Evolutionary conservation across 352 stramenopile species (phyloP).

Genomic region (Phytophthora hybrid): DNA sequence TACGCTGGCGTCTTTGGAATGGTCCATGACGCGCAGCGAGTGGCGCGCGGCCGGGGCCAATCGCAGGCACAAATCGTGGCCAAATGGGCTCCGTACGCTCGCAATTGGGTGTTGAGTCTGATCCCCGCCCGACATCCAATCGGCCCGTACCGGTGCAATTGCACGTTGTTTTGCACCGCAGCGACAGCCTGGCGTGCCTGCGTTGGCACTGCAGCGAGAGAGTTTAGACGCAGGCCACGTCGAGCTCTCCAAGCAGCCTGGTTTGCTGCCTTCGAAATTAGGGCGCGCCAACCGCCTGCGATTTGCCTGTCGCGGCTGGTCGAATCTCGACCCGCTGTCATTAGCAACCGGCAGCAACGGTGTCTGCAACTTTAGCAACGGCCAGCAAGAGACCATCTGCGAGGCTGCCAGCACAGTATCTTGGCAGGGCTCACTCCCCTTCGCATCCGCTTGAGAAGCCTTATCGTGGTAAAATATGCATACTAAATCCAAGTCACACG

Average conservation of each 20-base stretch:
- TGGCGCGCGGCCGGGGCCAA: slow-evolving; percentile 8
- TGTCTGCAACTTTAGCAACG: slow-evolving; percentile 13
- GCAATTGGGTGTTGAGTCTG: neutral
- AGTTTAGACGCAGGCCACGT: slow-evolving; percentile 10
- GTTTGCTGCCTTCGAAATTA: slow-evolving; percentile 8
- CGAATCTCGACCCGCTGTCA: slow-evolving; percentile 24
- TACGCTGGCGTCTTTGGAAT: neutral
- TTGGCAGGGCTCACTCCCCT: neutral
- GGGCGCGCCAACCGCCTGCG: neutral
- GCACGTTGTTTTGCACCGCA: neutral
- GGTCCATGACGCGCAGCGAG: slow-evolving; percentile 8
- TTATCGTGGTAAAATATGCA: too few relatives aligned
- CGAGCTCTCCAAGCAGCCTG: slow-evolving; percentile 16
- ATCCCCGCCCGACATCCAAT: slow-evolving; percentile 12
- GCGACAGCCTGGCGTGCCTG: neutral
- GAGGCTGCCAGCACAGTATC: too few relatives aligned
- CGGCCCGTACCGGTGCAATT: neutral
- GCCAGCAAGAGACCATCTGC: neutral
- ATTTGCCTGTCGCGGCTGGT: slow-evolving; percentile 24
- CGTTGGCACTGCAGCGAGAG: neutral
- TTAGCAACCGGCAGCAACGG: slow-evolving; percentile 22
- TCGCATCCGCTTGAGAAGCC: too few relatives aligned
- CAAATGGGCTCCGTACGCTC: slow-evolving; percentile 12
- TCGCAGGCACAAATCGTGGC: slow-evolving; percentile 5
- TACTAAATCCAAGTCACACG: neutral